These are phyloP conservation scores for Cordyceps pruinosa DNA, from an alignment of 2,329 filamentous ascomycete species.

Conservation along the genomic window DNA sequence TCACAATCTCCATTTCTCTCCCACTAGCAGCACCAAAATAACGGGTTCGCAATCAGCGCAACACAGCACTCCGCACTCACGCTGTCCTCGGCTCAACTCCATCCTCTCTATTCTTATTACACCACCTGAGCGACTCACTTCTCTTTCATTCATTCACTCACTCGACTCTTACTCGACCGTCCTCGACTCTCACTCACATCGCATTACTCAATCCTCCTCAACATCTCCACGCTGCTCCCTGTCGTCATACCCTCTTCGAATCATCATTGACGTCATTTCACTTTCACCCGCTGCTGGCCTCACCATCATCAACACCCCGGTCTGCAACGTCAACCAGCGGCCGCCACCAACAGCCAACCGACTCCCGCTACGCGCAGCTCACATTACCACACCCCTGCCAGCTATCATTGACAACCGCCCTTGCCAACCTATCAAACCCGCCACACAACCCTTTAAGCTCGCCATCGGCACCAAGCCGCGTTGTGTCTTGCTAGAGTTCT, in stretches of 20 bases:
- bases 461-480: no score
- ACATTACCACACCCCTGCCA: not conserved
- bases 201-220: not conserved
- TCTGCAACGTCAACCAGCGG: not conserved
- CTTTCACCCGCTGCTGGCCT: not conserved
- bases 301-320: not conserved
- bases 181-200: not conserved
- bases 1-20: conserved; percentile 8
- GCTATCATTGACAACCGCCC: not conserved
- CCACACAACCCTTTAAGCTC: not conserved
- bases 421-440: not conserved
- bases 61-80: not conserved
- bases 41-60: not conserved
- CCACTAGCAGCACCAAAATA: conserved; percentile 4
- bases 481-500: no score
- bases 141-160: not conserved
- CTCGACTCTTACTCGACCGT: conserved; percentile 1
- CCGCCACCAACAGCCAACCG: not conserved
- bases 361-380: not conserved
- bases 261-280: conserved; percentile 3
- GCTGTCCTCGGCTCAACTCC: not conserved
- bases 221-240: not conserved
- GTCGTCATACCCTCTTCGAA: not conserved
- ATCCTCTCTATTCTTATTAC: not conserved
- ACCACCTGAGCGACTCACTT: not conserved